These are phyloP conservation scores for Solanum gracilifrons DNA, from an alignment of 257 asterid species.

Conservation along the genomic window DNA sequence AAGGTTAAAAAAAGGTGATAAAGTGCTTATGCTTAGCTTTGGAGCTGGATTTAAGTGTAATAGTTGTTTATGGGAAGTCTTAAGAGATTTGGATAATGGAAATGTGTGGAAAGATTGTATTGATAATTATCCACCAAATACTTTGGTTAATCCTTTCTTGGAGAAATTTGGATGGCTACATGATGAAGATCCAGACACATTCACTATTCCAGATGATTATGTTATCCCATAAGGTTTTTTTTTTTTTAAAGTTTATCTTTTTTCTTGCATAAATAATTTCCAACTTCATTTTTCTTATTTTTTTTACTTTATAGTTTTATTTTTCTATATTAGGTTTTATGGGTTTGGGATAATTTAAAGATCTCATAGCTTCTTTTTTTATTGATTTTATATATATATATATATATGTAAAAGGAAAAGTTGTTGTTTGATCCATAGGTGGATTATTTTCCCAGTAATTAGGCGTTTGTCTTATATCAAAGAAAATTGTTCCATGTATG, in stretches of 20 bases:
- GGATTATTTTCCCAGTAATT: neutral
- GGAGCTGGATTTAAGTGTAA: slow-evolving; percentile 98
- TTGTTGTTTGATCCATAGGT: neutral
- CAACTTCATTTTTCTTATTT: neutral
- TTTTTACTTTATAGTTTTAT: neutral
- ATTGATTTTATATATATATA: neutral
- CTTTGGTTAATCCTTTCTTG: slow-evolving; percentile 56
- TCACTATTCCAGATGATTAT: slow-evolving; percentile 45
- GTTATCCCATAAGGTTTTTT: slow-evolving; percentile 35
- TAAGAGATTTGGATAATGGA: slow-evolving; percentile 48
- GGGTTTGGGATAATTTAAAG: neutral
- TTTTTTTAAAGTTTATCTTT: neutral
- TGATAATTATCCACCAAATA: slow-evolving; percentile 43
- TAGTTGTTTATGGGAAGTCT: slow-evolving; percentile 82
- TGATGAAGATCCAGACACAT: slow-evolving; percentile 50
- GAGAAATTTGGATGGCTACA: slow-evolving; percentile 79
- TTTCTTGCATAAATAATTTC: neutral
- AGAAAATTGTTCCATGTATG: neutral
- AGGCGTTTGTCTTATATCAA: neutral
- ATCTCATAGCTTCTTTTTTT: neutral
- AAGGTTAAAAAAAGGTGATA: slow-evolving; percentile 67
- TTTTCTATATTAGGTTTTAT: neutral
- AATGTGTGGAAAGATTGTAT: slow-evolving; percentile 63
- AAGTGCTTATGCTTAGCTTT: slow-evolving; percentile 69
- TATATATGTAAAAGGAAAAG: neutral